Base-by-base conservation (phyloP, 2,329 filamentous ascomycete genomes). In the Davidsoniella neocaledoniae region DNA sequence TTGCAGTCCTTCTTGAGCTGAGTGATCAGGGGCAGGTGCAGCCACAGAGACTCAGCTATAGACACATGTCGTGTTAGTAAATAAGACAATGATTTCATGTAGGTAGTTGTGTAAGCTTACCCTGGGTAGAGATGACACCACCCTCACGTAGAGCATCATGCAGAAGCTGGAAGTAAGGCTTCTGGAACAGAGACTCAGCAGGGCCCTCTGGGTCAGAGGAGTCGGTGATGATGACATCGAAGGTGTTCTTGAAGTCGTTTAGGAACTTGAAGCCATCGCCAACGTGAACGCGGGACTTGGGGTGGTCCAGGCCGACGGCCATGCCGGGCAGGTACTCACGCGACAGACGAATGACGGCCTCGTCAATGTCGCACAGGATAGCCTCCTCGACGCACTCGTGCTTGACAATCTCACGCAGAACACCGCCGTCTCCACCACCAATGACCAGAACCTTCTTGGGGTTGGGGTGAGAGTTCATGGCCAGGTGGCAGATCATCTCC, bases 191-290 rank as follows among this genome's bases (percentile, higher is more conserved):
- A 61, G 77, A 82, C 78, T 96, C 88, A 58, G 91, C 91, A 29
- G 91, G 91, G 56, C 91, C 91, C 66, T 96, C 91, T 50, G 91
- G 91, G 66, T 98, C 91, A 55, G 86, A 94, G 58, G 86, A 94
- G 72, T 98, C 91, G 61, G 91, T 98, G 73, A 98, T 96, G 73
- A 98, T 98, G 63, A 98, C 88, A 64, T 98, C 91, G 64, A 98
- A 98, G 64, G 83, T 77, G 73, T 94, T 88, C 80, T 94, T 90
- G 76, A 86, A 88, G 66, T 94, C 84, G 65, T 84, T 79, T 57
- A 98, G 77, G 76, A 95, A 98, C 76, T 96, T 91, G 80, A 98
- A 98, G 63, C 91, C 91, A 63, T 98, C 91, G 61, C 88, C 91
- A 56, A 98, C 76, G 71, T 94, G 86, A 58, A 85, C 82, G 71